Evolutionary conservation across 331 rosid species (phyloP).

Genomic region (Phaseolus coccineus): DNA sequence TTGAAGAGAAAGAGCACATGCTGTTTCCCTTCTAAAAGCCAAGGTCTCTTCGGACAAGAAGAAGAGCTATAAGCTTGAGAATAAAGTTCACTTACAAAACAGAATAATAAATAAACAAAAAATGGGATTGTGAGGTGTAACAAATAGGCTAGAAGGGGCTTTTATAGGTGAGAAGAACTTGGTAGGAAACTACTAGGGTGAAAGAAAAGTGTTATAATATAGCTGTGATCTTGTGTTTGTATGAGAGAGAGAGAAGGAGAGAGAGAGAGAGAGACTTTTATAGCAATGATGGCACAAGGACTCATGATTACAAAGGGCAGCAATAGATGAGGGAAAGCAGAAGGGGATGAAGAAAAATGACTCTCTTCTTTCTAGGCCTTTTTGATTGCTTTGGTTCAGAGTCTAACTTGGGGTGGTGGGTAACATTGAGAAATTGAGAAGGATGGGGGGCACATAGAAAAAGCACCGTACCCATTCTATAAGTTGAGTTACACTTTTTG

Average conservation of each 20-base stretch:
- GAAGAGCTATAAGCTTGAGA: constrained; percentile 3
- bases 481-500: constrained; percentile 40
- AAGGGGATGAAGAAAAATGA: constrained; percentile 56
- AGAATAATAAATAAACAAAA: constrained; percentile 20
- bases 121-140: constrained; percentile 43
- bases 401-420: constrained; percentile 36
- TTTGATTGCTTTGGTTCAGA: constrained; percentile 41
- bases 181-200: constrained; percentile 27
- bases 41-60: background rate
- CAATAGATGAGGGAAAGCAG: constrained; percentile 50
- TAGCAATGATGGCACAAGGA: constrained; percentile 80
- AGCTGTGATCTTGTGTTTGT: constrained; percentile 55
- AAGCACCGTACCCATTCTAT: constrained; percentile 41
- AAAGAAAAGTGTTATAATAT: constrained; percentile 26
- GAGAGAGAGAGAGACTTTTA: constrained; percentile 57
- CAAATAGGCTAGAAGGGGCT: constrained; percentile 50
- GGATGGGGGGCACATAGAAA: constrained; percentile 47
- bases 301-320: constrained; percentile 84
- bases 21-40: constrained; percentile 18
- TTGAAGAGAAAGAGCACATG: constrained; percentile 67
- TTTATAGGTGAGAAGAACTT: constrained; percentile 55
- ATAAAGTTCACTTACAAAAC: constrained; percentile 23
- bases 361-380: constrained; percentile 44
- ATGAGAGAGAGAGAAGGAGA: constrained; percentile 43
- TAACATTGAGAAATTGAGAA: constrained; percentile 32